Base-by-base conservation (phyloP, 2,329 filamentous ascomycete species). In the Chrysoporthe austroafricana region DNA sequence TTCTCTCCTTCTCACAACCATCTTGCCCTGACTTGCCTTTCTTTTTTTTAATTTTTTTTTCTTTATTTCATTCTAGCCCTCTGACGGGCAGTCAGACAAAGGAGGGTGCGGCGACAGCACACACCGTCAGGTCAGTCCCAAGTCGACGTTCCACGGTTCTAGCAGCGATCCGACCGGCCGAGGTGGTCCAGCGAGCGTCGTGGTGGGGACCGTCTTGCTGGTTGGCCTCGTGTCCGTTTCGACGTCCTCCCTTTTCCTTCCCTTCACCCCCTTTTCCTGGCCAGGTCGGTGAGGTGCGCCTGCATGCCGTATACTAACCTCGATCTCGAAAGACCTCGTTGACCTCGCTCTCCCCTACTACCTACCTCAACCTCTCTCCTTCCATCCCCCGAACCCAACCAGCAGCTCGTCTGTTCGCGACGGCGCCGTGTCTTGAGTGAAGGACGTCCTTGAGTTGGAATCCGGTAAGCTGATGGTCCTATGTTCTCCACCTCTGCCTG, bases 1-100 rank as follows among this genome's bases (percentile, higher is more conserved):
- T 61, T 67, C 61, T 50, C 57, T 64, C 46, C 36, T 56, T 64
- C 26, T 26, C 60, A 63, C 64, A 60, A 66, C 44, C 52, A 59
- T 54, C 44, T 52, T 62, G 61, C n/a, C 50, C 21, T 56, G 52
- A 26, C 26, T 26, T 26, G 26, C 26, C 26, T 58, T 54, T 32
- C 26, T 39, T 26, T 54, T 56, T 46, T 52, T 58, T 61, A 9
- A 50, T 57, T 34, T 11, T 54, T 60, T 48, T 62, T 48, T 32
- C 42, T 32, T 42, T 26, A 43, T 52, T 56, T 57, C 2, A 34
- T 39, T 63, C 59, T 46, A 56, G 16, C 7, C 34, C 54, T 4
- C 14, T 14, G 16, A 57, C 54, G 54, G 14, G 9, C 34, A 39
- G 54, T 18, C 44, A 39, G 34, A 57, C 16, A 34, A 57, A 57